Evolutionary conservation across 2,329 filamentous ascomycete genomes (phyloP), one percentile per base, ranked within the genome.

Genomic region (Fusarium siculi): DNA sequence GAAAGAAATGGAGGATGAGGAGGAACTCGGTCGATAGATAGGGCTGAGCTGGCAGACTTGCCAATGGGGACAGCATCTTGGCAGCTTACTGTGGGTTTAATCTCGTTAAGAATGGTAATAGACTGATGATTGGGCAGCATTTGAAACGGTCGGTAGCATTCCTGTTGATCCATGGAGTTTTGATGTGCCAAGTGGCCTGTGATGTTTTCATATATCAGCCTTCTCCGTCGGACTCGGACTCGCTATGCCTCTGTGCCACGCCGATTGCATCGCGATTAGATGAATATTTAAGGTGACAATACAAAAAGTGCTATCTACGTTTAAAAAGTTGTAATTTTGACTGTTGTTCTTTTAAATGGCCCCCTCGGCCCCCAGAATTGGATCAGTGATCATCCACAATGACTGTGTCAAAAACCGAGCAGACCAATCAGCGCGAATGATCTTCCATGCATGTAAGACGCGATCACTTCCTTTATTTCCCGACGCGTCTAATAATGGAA

Each of bases 31-130:
- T 34, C 9, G 7, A 46, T 63, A 44, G 56, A 42, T 68, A 68
- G 66, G 64, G 66, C 64, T 68, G 66, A 54, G 32, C 37, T 46
- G 49, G 36, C 46, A 32, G 25, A 2, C 25, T 39, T 36, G 34
- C 40, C 42, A 58, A 46, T 32, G 9, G 25, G 46, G 25, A 32
- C 3, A 23, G 14, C 28, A 25, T 40, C 18, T 32, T 60, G 57
- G 47, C 57, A 16, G 42, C 42, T 58, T 40, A 59, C 55, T 25
- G n/a, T 64, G 62, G 61, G 32, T 43, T 14, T 62, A 39, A 62
- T 62, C 34, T 52, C 46, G n/a, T 39, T 25, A 43, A 7, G 11
- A 8, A 25, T 16, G 43, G 19, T 11, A n/a, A 18, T 34, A 40
- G 12, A 8, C 4, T 4, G 9, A 7, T n/a, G 7, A 69, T 57